Base-by-base conservation (phyloP, 495 filamentous ascomycete genomes). In the Lasiosphaeria miniovina region DNA sequence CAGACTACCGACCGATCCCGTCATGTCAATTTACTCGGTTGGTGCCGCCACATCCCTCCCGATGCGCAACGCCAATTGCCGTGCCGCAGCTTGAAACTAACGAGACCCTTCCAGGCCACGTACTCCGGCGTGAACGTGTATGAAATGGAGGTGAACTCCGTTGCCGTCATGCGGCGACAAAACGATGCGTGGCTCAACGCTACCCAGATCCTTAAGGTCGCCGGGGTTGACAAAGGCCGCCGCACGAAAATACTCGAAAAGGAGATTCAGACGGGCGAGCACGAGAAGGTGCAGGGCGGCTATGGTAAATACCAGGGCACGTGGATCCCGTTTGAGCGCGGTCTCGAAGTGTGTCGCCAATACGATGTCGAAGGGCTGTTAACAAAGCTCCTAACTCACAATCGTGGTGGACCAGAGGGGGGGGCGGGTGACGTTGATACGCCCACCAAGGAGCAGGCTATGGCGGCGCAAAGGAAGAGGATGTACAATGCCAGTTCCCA, bases 231-330 rank as follows among this genome's bases (percentile, higher is more conserved):
- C 62, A 98, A 98, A 74, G 94, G 93, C 45, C 93, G 95, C 68
- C 85, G 94, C 53, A 98, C 94, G 50, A 98, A 98, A 74, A 93
- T 97, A 7, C 78, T 98, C 46, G 94, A 98, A 70, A 97, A 96
- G 73, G 94, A 98, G 73, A 97, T 98, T 57, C 84, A 95, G 52
- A 92, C 87, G 0, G 94, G 94, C 57, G 90, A 94, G 65, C 93
- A 98, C 71, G 94, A 98, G 69, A 98, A 98, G 77, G 93, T 98
- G 7, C 94, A 98, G 68, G 94, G 94, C 10, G 95, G 94, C 7
- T 98, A 98, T 68, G 94, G 94, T 52, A 96, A 96, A 79, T 98
- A 98, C 67, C 94, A 98, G 75, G 94, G 94, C 17, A 98, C 94
- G 3, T 98, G 94, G 94, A 94, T 98, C 55, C 90, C 88, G 63